These are phyloP conservation scores for Boeremia lycopersici DNA, from an alignment of 2,329 filamentous ascomycete genomes.

Conservation along the genomic window DNA sequence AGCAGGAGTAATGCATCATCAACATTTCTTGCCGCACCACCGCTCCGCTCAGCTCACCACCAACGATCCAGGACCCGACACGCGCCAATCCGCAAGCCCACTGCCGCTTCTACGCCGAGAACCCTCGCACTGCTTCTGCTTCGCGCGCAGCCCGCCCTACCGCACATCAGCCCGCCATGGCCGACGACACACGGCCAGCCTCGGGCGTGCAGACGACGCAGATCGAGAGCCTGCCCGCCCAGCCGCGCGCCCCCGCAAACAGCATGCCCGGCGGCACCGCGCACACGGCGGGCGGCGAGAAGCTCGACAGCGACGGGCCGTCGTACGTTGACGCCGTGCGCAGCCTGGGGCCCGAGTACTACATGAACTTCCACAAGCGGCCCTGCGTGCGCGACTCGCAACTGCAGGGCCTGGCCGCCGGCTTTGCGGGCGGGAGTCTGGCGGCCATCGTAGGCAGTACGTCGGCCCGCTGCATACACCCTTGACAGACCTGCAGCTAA, in stretches of 20 bases:
- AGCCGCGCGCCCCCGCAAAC: conserved; percentile 40
- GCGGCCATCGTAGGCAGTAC: conserved; percentile 77
- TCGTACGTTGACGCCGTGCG: conserved; percentile 65
- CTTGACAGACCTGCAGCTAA: neutral
- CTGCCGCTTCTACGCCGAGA: too few species aligned
- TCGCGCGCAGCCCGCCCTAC: neutral
- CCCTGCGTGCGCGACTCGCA: conserved; percentile 86
- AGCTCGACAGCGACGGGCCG: conserved; percentile 43
- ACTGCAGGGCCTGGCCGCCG: conserved; percentile 80
- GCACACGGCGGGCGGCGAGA: conserved; percentile 65
- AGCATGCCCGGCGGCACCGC: conserved; percentile 61
- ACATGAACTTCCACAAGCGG: conserved; percentile 73
- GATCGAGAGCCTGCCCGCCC: conserved; percentile 14
- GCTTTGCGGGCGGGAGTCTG: conserved; percentile 75
- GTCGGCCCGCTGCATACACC: conserved; percentile 21
- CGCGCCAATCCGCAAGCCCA: too few species aligned
- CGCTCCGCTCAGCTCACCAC: conserved; percentile 4
- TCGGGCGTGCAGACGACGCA: conserved; percentile 24
- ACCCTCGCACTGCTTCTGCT: neutral
- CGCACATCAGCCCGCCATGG: conserved; percentile 47
- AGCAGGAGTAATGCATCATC: conserved; percentile 26
- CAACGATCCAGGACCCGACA: neutral
- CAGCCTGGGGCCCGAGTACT: conserved; percentile 71
- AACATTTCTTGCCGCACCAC: conserved; percentile 32
- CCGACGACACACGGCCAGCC: conserved; percentile 52